A percentile compares a stretch with the other conserved stretches of the same genome.
Evolutionary conservation across 805 yeast species (phyloP).

Genomic region (Candida incommunis): DNA sequence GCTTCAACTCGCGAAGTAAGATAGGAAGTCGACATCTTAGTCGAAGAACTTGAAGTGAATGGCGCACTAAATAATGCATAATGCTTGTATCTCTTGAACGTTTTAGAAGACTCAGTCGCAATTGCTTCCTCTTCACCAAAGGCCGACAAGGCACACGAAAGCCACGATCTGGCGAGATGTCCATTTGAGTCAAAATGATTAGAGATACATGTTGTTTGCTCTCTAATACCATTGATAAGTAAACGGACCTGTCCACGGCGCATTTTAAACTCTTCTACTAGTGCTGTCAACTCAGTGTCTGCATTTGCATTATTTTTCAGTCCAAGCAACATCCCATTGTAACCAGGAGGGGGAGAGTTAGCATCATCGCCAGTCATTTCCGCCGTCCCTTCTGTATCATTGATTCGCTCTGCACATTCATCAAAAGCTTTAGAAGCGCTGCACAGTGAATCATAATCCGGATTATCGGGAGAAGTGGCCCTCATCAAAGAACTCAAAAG

Average conservation of each 20-base stretch:
- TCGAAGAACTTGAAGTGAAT: conserved; percentile 8
- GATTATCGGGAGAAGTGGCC: conserved; percentile 23
- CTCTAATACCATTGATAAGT: conserved; percentile 7
- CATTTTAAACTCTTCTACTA: conserved; percentile 6
- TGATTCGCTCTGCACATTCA: conserved; percentile 12
- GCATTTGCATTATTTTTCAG: conserved; percentile 5
- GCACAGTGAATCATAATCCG: conserved; percentile 28
- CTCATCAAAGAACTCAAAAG: conserved; percentile 20
- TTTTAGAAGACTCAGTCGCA: conserved; percentile 1
- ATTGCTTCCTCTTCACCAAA: conserved; percentile 3
- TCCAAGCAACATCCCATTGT: conserved; percentile 1
- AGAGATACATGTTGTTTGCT: conserved; percentile 6
- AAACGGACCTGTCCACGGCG: conserved; percentile 5
- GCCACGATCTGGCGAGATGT: conserved; percentile 11
- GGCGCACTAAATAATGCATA: conserved; percentile 9
- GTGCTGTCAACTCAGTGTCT: conserved; percentile 6
- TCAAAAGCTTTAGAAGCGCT: conserved; percentile 2
- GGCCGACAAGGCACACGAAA: conserved; percentile 7
- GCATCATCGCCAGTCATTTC: background rate
- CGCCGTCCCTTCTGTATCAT: conserved; percentile 3
- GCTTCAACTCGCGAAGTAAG: conserved; percentile 8
- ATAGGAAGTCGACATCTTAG: conserved; percentile 7
- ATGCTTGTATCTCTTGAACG: conserved; percentile 5
- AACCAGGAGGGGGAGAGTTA: conserved; percentile 4
- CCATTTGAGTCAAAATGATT: conserved; percentile 10